Evolutionary conservation across 257 asterid species (phyloP).

Genomic region (Mentha longifolia): DNA sequence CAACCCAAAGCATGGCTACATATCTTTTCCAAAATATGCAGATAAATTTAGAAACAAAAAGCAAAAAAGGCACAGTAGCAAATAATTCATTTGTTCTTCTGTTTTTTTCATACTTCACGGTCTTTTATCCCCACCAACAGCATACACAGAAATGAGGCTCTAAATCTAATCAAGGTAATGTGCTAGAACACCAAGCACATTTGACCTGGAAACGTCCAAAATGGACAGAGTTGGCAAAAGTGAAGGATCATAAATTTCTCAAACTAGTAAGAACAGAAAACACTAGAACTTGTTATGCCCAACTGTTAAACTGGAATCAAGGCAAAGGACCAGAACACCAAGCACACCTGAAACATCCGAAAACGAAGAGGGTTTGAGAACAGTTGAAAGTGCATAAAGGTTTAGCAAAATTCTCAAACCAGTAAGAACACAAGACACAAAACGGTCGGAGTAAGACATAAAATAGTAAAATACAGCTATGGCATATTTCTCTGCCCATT

Average conservation of each 20-base stretch:
- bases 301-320: too few species aligned
- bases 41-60: background rate
- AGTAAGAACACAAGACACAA: constrained; percentile 4
- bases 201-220: too few species aligned
- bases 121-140: background rate
- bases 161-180: background rate
- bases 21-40: background rate
- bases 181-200: too few species aligned
- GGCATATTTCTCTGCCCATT: too few species aligned
- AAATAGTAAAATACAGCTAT: background rate
- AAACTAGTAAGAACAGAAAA: too few species aligned
- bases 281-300: too few species aligned
- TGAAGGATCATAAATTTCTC: too few species aligned
- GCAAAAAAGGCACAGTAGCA: too few species aligned
- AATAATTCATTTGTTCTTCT: background rate
- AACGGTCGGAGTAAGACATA: background rate
- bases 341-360: background rate
- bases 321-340: background rate
- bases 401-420: background rate
- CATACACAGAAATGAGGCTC: background rate
- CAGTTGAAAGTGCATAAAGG: too few species aligned
- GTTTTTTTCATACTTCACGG: too few species aligned
- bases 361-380: too few species aligned
- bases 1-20: constrained; percentile 1
- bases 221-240: too few species aligned